Conservation (phyloP, 164 flowering plant species). For the Euptelea pleiosperma region DNA sequence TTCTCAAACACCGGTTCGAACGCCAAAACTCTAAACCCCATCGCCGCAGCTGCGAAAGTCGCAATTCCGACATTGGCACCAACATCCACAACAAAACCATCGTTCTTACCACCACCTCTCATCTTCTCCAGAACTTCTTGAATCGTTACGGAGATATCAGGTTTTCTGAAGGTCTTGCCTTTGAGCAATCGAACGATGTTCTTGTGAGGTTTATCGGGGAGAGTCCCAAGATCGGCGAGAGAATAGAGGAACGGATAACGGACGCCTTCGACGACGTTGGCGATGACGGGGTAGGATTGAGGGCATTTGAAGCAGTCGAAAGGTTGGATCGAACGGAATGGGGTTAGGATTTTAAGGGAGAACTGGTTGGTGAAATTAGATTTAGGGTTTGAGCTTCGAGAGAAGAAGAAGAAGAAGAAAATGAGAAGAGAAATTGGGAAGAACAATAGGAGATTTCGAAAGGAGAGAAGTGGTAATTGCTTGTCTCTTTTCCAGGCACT, state of each 20-base stretch:
- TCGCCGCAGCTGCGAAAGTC: conserved; percentile 85
- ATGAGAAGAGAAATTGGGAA: conserved; percentile 46
- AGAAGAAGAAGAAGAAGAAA: conserved; percentile 36
- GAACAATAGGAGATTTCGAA: conserved; percentile 46
- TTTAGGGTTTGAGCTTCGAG: conserved; percentile 25
- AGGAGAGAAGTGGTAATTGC: conserved; percentile 34
- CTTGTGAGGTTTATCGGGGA: conserved; percentile 90
- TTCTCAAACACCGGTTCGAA: conserved; percentile 98
- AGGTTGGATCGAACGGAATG: conserved; percentile 39
- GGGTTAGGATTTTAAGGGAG: conserved; percentile 17
- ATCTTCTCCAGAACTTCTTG: conserved; percentile 56
- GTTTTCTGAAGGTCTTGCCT: conserved; percentile 74
- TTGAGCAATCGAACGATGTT: conserved; percentile 72
- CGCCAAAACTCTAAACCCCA: conserved; percentile 86
- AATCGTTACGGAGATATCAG: conserved; percentile 68
- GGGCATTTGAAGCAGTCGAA: conserved; percentile 68
- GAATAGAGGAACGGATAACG: conserved; percentile 75
- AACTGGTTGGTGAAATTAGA: conserved; percentile 8
- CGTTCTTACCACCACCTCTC: conserved; percentile 29
- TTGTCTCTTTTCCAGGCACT: conserved; percentile 83
- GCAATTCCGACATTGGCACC: conserved; percentile 99
- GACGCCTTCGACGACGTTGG: conserved; percentile 82
- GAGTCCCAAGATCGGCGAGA: conserved; percentile 75
- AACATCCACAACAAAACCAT: conserved; percentile 75
- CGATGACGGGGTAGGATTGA: conserved; percentile 82